Percentiles rank a stretch among this genome's conserved stretches.
Evolutionary conservation across 768 basidiomycete genomes (phyloP).

Genomic region (Daedaleopsis nitida): DNA sequence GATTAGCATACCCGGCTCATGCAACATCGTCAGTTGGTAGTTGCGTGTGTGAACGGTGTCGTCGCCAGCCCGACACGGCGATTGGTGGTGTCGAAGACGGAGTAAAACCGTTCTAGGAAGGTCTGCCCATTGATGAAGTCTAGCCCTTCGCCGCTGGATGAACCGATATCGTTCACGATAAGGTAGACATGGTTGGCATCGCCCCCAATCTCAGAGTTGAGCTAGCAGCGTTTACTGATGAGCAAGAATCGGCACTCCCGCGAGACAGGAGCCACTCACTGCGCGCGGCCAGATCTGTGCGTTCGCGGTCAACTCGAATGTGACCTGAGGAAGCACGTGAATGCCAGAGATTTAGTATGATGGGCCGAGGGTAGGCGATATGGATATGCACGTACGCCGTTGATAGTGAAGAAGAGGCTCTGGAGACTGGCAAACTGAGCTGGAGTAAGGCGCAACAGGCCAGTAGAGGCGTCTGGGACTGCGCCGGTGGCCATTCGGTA

Average conservation of each 20-base stretch:
- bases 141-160: conserved; percentile 46
- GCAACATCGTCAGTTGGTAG: no score
- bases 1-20: no score
- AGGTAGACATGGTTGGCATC: conserved; percentile 38
- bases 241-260: no score
- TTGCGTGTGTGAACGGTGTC: conserved; percentile 42
- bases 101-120: conserved; percentile 45
- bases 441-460: no score
- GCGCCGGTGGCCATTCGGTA: conserved; percentile 22
- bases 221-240: no score
- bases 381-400: no score
- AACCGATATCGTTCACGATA: conserved; percentile 37
- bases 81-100: conserved; percentile 43
- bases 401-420: conserved; percentile 25
- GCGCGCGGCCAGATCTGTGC: conserved; percentile 75
- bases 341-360: no score
- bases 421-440: conserved; percentile 23
- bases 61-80: conserved; percentile 42
- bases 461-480: no score
- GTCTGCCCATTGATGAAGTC: conserved; percentile 48
- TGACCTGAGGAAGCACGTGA: conserved; percentile 42
- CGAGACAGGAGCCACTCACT: no score
- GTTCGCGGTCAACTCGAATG: conserved; percentile 58
- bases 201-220: conserved; percentile 64
- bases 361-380: no score